These are phyloP conservation scores for Nematodospora valgi DNA, from an alignment of 805 yeast species.

Conservation along the genomic window DNA sequence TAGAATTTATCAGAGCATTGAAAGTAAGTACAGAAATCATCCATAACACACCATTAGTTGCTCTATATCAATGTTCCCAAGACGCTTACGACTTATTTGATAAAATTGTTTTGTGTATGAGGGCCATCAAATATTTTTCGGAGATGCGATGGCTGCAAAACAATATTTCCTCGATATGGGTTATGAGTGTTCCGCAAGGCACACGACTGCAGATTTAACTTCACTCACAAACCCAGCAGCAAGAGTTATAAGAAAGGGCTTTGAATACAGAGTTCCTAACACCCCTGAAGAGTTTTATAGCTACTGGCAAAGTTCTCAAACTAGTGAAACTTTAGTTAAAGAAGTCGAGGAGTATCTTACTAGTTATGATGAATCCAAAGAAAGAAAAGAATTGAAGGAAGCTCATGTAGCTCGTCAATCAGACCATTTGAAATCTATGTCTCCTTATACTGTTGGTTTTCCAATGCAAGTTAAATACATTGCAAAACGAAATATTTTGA, in stretches of 20 bases:
- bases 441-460: conserved; percentile 42
- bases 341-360: conserved; percentile 42
- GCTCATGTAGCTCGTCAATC: conserved; percentile 35
- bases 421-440: conserved; percentile 30
- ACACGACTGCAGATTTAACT: conserved; percentile 67
- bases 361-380: conserved; percentile 15
- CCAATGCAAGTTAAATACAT: conserved; percentile 50
- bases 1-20: conserved; percentile 66
- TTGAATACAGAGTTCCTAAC: conserved; percentile 48
- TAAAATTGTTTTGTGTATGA: conserved; percentile 45
- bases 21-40: conserved; percentile 55
- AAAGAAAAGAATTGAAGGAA: conserved; percentile 17
- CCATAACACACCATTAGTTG: conserved; percentile 54
- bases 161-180: conserved; percentile 59
- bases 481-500: conserved; percentile 50
- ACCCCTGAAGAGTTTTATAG: conserved; percentile 55
- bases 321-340: conserved; percentile 35
- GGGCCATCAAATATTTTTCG: conserved; percentile 51
- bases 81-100: conserved; percentile 46
- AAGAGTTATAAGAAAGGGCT: conserved; percentile 49
- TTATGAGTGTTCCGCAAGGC: conserved; percentile 56
- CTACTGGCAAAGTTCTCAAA: conserved; percentile 57
- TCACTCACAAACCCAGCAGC: conserved; percentile 65
- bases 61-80: conserved; percentile 54
- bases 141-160: conserved; percentile 44